Base-by-base conservation (phyloP, 352 stramenopile genomes). In the Pilasporangium apinafurcum region DNA sequence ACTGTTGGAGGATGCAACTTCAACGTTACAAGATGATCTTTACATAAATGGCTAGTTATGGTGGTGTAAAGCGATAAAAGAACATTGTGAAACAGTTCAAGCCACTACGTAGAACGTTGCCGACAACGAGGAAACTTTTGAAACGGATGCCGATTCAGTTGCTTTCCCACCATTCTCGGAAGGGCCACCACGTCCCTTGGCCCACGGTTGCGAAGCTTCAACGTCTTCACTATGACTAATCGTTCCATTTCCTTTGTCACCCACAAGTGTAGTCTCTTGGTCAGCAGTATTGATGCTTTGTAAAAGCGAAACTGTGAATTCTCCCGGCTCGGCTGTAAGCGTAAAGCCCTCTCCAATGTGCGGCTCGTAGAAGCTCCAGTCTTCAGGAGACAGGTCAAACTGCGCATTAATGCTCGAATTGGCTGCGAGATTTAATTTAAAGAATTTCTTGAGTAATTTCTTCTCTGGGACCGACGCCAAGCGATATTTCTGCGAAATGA, bases 391-490 rank as follows among this genome's bases (percentile, higher is more conserved):
- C 2, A 92, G 47, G 18, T 62, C 48, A 39, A 89, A 86, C 37
- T 42, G 34, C 8, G 89, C 73, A 0, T 45, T n/a, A 24, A 35
- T 56, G 5, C 41, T 60, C 12, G 62, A 45, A 5, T 62, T 62
- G 0, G 63, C 27, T 5, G 54, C 31, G 9, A 83, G 47, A 4
- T 62, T 50, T 28, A 92, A 50, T 62, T 91, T 92, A 31, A 65
- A 41, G 48, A 92, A 90, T 10, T 65, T 57, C 57, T 85, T 87
- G 21, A 94, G 73, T 51, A 89, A 46, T 46, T 91, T 92, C 38
- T 62, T 62, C 47, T 89, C 77, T 0, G 82, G 82, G 4, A 82
- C 65, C 20, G 72, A 60, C 9, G 55, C 60, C 13, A 62, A 41
- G 8, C 80, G 62, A 47, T 62, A 77, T 16, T 66, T 57, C 38